phyloP scores from a whole-genome alignment of 1,284 basidiomycete species.

The Cystobasidiaceae sp. region DNA sequence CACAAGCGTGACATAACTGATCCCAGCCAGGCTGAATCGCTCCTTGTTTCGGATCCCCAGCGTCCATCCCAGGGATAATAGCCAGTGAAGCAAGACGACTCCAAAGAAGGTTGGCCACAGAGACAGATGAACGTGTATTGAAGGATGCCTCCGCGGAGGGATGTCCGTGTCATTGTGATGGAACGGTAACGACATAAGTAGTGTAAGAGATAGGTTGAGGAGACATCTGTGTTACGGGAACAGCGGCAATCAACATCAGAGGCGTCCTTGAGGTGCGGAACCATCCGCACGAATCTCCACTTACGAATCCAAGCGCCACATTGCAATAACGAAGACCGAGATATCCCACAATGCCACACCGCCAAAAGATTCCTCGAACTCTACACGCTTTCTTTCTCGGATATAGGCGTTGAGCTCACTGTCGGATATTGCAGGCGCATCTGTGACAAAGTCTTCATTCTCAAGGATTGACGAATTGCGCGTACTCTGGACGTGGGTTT shows the following conservation, averaged over 20 bases:
- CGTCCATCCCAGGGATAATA: conserved; percentile 11
- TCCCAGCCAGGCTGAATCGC: conserved; percentile 12
- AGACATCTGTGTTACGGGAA: too few species aligned
- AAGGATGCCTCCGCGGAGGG: conserved; percentile 5
- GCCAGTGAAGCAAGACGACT: conserved; percentile 19
- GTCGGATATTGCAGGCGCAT: conserved; percentile 4
- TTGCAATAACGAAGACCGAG: conserved; percentile 16
- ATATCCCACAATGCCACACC: conserved; percentile 14
- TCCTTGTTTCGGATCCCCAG: conserved; percentile 1
- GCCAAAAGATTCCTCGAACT: conserved; percentile 20
- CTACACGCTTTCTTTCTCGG: conserved; percentile 13
- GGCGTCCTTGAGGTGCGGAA: too few species aligned
- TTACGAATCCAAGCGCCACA: conserved; percentile 29
- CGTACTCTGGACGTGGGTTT: too few species aligned
- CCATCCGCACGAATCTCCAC: too few species aligned
- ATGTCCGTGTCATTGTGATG: conserved; percentile 1
- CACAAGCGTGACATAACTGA: conserved; percentile 21
- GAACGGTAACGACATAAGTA: conserved; percentile 28
- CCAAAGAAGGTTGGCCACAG: conserved; percentile 23
- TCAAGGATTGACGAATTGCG: background rate
- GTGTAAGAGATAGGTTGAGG: conserved; percentile 17
- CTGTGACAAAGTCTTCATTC: background rate
- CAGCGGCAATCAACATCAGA: too few species aligned
- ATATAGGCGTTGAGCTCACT: conserved; percentile 16
- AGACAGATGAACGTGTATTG: background rate